Evolutionary conservation across 495 filamentous ascomycete species (phyloP).

Genomic region (Emericellopsis terricola): DNA sequence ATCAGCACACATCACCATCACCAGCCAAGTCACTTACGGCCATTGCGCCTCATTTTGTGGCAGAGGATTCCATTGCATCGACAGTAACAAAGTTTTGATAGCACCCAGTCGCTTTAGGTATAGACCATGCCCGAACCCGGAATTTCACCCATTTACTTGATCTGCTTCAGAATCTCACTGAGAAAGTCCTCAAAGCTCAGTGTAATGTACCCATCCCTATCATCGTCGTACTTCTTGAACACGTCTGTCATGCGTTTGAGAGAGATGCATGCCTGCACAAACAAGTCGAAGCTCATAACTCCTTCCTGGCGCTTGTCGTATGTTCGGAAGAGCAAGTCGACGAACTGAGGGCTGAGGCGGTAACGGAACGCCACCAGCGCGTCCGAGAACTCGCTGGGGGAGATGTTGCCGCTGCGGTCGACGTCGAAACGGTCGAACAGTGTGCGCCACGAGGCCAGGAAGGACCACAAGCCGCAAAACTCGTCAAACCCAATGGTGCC

Average conservation of each 20-base stretch:
- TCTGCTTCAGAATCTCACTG: constrained; percentile 37
- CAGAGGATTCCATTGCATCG: no score
- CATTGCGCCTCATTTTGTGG: no score
- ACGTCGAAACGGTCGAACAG: constrained; percentile 93
- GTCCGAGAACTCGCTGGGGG: constrained; percentile 70
- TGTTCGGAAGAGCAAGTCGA: constrained; percentile 56
- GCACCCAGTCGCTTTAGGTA: no score
- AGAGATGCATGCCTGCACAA: constrained; percentile 92
- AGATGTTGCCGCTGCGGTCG: constrained; percentile 75
- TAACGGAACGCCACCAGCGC: constrained; percentile 92
- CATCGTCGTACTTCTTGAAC: constrained; percentile 96
- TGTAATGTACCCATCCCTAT: constrained; percentile 82
- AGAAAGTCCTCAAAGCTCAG: constrained; percentile 70
- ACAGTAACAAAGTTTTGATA: not conserved
- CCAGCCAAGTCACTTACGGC: no score
- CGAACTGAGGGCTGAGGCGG: constrained; percentile 65
- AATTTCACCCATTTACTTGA: constrained; percentile 15
- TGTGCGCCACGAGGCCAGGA: constrained; percentile 80
- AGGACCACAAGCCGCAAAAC: constrained; percentile 90
- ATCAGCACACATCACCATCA: no score
- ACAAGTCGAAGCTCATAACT: constrained; percentile 88
- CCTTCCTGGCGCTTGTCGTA: constrained; percentile 40
- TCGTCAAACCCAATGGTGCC: constrained; percentile 89
- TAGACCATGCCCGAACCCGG: no score
- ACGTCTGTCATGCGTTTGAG: constrained; percentile 98